Base-by-base conservation (phyloP, 1,139 yeast species). In the Yamadazyma pseudoaaseri region DNA sequence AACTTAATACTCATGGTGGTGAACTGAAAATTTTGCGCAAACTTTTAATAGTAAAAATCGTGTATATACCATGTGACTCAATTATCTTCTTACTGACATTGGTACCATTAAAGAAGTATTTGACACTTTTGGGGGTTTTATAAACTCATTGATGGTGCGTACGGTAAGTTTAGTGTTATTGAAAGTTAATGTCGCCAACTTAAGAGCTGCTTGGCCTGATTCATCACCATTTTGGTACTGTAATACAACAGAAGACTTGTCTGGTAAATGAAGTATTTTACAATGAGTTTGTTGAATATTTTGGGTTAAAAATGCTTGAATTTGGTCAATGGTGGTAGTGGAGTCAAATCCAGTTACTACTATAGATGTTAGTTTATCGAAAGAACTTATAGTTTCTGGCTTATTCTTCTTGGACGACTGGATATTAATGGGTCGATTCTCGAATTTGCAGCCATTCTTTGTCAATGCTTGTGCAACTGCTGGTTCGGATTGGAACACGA, bases 181-280 rank as follows among this genome's bases (percentile, higher is more conserved):
- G 17, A 27, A 27, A 10, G 18, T 20, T 3, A 14, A 9, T 4
- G 30, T 20, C 10, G 10, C 12, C 17, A 27, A 13, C n/a, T 18
- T 15, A 6, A 25, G 17, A n/a, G 32, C 14, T 0, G 84, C 84
- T 35, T 58, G 69, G 0, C 94, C 92, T 3, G 85, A 75, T 36
- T 70, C 73, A 7, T 59, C 52, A 0, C 66, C 62, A 4, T 55
- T 56, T 16, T 51, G 56, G 46, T 76, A 80, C 44, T 77, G 77
- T 2, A 84, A 65, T 11, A 77, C 49, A 0, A 84, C 86, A 1
- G 43, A 41, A 5, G 31, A 27, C 3, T 36, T 32, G 2, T 39
- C 40, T 7, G 47, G 48, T 11, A 43, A 2, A 14, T 80, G 51
- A 12, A 69, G 61, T 0, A 81, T 55, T 15, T 64, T 64, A 1